Evolutionary conservation across 345 rosid species (phyloP).

Genomic region (Gossypium stocksii): DNA sequence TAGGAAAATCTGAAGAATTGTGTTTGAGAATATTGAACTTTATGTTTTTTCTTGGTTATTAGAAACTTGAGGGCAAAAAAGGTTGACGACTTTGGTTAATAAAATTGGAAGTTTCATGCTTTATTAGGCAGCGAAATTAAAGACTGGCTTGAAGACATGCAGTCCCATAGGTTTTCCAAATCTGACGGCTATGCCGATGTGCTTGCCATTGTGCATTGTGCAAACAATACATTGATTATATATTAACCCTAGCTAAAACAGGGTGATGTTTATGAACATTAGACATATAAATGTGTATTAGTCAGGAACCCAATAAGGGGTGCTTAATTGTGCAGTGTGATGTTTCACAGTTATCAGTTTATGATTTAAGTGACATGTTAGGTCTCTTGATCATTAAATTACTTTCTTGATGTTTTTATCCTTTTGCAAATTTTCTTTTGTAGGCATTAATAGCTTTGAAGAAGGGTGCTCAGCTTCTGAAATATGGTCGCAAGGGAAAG

Average conservation of each 20-base stretch:
- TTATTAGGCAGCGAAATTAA: not conserved
- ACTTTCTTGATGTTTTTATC: not conserved
- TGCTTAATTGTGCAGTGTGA: not conserved
- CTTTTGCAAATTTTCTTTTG: conserved; percentile 22
- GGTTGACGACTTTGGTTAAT: not conserved
- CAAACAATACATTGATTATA: not conserved
- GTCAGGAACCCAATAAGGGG: not conserved
- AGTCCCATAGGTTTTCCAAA: not conserved
- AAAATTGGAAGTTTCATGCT: conserved; percentile 2
- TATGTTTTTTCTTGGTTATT: not conserved
- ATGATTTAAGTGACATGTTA: not conserved
- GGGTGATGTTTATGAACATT: conserved; percentile 1
- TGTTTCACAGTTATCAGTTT: not conserved
- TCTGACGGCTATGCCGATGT: not conserved
- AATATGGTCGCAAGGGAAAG: conserved; percentile 96
- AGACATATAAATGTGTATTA: not conserved
- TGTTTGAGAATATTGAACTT: not conserved
- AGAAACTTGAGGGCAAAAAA: not conserved
- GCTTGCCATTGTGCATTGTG: not conserved
- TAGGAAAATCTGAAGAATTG: not conserved
- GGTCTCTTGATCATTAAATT: not conserved
- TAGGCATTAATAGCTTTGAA: conserved; percentile 86
- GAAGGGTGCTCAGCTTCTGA: conserved; percentile 89
- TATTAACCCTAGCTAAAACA: not conserved
- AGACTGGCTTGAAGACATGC: not conserved